These are phyloP conservation scores for Calonectria crousiana DNA, from an alignment of 2,329 filamentous ascomycete species.

Conservation along the genomic window DNA sequence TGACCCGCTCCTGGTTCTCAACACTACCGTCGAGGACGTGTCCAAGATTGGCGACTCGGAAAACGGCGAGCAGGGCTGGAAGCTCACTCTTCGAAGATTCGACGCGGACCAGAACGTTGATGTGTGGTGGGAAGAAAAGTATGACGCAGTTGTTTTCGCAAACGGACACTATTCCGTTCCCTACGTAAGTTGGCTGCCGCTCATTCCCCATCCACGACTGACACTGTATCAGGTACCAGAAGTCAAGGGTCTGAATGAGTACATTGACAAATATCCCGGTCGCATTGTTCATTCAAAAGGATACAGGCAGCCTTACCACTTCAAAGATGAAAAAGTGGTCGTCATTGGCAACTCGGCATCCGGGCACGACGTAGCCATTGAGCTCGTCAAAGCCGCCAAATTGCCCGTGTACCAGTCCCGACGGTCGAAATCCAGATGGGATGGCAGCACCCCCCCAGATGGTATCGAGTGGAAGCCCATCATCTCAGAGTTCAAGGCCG, in stretches of 20 bases:
- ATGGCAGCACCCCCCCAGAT: conserved; percentile 58
- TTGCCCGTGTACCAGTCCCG: conserved; percentile 65
- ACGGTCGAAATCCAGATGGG: conserved; percentile 62
- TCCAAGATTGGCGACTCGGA: conserved; percentile 44
- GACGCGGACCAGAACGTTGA: conserved; percentile 59
- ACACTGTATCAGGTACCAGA: conserved; percentile 53
- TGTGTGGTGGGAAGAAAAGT: conserved; percentile 66
- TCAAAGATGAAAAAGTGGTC: conserved; percentile 50
- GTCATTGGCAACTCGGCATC: conserved; percentile 60
- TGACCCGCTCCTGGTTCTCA: conserved; percentile 60
- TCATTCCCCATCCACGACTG: accelerated
- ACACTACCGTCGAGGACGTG: conserved; percentile 65
- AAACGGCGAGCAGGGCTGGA: conserved; percentile 53
- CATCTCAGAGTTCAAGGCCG: conserved; percentile 57
- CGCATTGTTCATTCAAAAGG: conserved; percentile 60
- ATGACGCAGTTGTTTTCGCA: conserved; percentile 58
- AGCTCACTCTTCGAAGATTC: conserved; percentile 60
- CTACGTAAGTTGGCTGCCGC: conserved; percentile 51
- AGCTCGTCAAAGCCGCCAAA: conserved; percentile 51
- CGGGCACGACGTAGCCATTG: conserved; percentile 54
- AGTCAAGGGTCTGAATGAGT: conserved; percentile 58
- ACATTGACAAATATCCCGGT: conserved; percentile 52
- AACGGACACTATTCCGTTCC: conserved; percentile 60
- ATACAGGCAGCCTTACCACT: conserved; percentile 55
- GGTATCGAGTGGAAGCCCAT: conserved; percentile 68